Percentiles rank a stretch among this genome's conserved stretches.
These are phyloP conservation scores for Rhypophila decipiens DNA, from an alignment of 495 filamentous ascomycete genomes.

Conservation along the genomic window DNA sequence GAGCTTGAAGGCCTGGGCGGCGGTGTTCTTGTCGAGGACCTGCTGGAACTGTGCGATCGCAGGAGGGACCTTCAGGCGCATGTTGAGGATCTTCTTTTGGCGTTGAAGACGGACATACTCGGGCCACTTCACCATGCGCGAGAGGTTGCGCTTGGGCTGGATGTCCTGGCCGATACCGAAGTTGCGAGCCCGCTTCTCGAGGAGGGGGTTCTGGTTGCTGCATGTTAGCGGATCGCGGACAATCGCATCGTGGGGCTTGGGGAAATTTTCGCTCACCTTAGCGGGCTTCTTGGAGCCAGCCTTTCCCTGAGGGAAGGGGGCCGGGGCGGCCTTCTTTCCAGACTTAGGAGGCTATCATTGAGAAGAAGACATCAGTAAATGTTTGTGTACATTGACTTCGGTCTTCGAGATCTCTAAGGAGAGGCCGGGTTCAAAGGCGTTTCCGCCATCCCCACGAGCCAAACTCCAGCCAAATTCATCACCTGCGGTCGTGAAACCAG, in stretches of 20 bases:
- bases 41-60: constrained; percentile 96
- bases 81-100: constrained; percentile 98
- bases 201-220: constrained; percentile 91
- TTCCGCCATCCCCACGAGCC: constrained; percentile 46
- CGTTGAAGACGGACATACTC: constrained; percentile 98
- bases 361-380: constrained; percentile 96
- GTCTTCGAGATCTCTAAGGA: constrained; percentile 94
- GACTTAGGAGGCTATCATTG: constrained; percentile 99
- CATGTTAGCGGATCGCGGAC: constrained; percentile 25
- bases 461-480: constrained; percentile 78
- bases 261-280: constrained; percentile 61
- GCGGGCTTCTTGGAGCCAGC: constrained; percentile 91
- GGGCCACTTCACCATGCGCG: constrained; percentile 99
- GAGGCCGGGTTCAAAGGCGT: constrained; percentile 54
- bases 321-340: constrained; percentile 91
- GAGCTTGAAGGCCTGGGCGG: constrained; percentile 93
- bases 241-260: background rate
- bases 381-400: constrained; percentile 64
- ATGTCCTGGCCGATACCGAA: constrained; percentile 99
- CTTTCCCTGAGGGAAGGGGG: constrained; percentile 92
- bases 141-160: constrained; percentile 94
- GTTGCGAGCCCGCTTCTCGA: constrained; percentile 96
- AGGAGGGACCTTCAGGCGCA: constrained; percentile 97
- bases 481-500: constrained; percentile 49
- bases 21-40: constrained; percentile 97